Conservation (phyloP, 129 eudicot genomes). For the Calendula officinalis region DNA sequence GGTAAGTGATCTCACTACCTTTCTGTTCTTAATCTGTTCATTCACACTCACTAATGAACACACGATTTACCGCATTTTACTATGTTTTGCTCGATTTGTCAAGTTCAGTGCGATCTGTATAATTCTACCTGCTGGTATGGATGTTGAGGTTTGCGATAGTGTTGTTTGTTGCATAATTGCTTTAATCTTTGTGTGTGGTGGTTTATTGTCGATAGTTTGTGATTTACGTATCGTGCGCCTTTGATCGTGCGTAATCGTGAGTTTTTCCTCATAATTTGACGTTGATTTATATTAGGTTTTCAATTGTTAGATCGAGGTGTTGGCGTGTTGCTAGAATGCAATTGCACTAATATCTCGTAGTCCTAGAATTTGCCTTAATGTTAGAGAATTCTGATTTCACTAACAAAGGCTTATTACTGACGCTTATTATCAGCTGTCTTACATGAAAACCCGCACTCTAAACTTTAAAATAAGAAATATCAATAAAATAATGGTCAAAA, state of each 20-base stretch:
- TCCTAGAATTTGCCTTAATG: neutral
- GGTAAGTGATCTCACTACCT: constrained; percentile 8
- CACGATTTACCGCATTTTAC: neutral
- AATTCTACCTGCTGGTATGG: neutral
- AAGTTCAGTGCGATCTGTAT: constrained; percentile 8
- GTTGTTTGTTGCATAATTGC: neutral
- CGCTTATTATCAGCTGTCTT: neutral
- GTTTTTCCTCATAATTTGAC: neutral
- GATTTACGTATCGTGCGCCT: constrained; percentile 4
- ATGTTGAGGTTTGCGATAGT: constrained; percentile 1
- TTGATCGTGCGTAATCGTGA: constrained; percentile 5
- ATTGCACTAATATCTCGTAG: neutral
- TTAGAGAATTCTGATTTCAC: too few species aligned
- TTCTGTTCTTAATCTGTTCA: neutral
- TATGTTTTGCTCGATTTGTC: neutral
- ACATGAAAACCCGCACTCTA: too few species aligned
- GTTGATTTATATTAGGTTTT: neutral
- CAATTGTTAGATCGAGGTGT: neutral
- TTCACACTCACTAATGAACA: neutral
- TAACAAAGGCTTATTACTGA: neutral
- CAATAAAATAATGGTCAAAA: too few species aligned
- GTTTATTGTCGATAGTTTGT: constrained; percentile 9
- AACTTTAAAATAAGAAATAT: too few species aligned
- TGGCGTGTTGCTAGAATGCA: neutral
- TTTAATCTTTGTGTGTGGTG: constrained; percentile 10